Percentiles rank a stretch among this genome's conserved stretches.
phyloP scores from a whole-genome alignment of 345 rosid genomes.

The Orychophragmus violaceus region DNA sequence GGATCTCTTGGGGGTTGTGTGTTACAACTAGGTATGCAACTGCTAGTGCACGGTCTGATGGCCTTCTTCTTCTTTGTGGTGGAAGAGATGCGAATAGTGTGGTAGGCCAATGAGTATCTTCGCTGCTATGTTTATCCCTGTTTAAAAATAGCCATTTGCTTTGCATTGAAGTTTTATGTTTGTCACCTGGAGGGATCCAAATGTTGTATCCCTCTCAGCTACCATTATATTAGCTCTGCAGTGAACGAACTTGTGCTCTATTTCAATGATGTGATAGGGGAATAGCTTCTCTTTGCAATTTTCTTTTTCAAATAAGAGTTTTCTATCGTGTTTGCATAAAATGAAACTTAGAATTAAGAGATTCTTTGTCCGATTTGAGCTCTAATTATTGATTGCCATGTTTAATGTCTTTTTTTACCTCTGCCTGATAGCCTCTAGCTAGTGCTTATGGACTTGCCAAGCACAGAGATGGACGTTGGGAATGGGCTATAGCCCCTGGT shows the following conservation, averaged over 20 bases:
- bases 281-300: not conserved
- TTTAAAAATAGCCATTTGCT: not conserved
- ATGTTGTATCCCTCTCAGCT: not conserved
- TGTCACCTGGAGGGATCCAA: not conserved
- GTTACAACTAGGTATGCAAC: constrained; percentile 82
- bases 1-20: constrained; percentile 4
- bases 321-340: not conserved
- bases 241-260: too few relatives aligned
- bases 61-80: constrained; percentile 98
- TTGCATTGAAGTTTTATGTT: not conserved
- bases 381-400: not conserved
- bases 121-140: not conserved
- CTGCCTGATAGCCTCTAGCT: constrained; percentile 66
- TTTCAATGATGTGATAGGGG: not conserved
- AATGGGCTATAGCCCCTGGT: constrained; percentile 99
- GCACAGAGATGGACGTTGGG: constrained; percentile 99
- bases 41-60: constrained; percentile 99
- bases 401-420: not conserved
- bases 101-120: constrained; percentile 44
- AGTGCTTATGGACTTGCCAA: constrained; percentile 99
- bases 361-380: not conserved
- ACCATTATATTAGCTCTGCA: not conserved
- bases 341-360: not conserved
- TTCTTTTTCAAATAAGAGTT: not conserved
- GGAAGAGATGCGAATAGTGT: constrained; percentile 96